Conservation (phyloP, 108 stramenopile genomes). For the Nannochloropsis oceanica region DNA sequence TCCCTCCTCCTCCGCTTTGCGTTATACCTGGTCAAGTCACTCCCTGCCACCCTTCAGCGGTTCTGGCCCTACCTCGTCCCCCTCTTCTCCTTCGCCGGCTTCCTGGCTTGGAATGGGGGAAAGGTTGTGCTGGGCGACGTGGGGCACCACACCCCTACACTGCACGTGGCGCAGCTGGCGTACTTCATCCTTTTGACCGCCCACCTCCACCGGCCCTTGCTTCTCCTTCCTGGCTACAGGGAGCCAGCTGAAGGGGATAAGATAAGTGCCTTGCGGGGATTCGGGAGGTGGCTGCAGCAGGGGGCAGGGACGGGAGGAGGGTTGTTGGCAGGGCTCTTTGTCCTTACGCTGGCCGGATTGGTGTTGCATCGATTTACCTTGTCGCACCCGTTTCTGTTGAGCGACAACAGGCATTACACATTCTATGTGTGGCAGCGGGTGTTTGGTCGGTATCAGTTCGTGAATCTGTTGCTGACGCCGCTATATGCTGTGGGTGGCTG, state of each 20-base stretch:
- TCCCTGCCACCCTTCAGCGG: neutral
- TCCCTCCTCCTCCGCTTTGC: neutral
- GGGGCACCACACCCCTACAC: slow-evolving; percentile 7
- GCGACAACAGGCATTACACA: slow-evolving; percentile 22
- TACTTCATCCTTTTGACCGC: neutral
- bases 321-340: neutral
- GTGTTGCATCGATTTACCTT: slow-evolving; percentile 3
- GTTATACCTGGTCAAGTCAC: neutral
- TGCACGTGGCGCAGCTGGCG: slow-evolving; percentile 18
- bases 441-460: neutral
- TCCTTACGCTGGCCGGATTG: neutral
- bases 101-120: slow-evolving; percentile 12
- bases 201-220: neutral
- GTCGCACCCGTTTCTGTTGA: slow-evolving; percentile 9
- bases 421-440: slow-evolving; percentile 21
- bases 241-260: neutral
- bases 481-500: slow-evolving; percentile 5
- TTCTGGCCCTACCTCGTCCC: slow-evolving; percentile 5
- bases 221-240: neutral
- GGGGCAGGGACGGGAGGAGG: neutral
- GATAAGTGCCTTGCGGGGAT: neutral
- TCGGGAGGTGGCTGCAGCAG: neutral
- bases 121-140: slow-evolving; percentile 17
- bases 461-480: slow-evolving; percentile 1
- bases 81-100: neutral